phyloP scores from a whole-genome alignment of 2,329 filamentous ascomycete species.

The Diaporthe caulivora region DNA sequence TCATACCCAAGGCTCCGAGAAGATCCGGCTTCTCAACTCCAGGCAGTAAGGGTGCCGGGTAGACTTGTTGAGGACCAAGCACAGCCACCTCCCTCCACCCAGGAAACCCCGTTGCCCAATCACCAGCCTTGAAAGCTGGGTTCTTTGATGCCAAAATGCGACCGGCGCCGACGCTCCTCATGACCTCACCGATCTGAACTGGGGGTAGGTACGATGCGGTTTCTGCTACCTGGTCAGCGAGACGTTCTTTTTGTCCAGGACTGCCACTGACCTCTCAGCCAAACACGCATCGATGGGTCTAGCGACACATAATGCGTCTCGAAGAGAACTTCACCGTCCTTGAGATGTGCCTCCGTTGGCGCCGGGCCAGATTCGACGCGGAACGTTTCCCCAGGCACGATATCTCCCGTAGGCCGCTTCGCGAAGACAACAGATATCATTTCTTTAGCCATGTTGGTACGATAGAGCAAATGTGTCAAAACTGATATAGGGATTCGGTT shows the following conservation, averaged over 20 bases:
- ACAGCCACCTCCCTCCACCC: conserved; percentile 72
- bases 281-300: conserved; percentile 75
- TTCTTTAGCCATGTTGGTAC: conserved; percentile 36
- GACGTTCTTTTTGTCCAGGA: too few species aligned
- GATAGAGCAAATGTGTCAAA: too few species aligned
- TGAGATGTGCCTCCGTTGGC: conserved; percentile 59
- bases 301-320: conserved; percentile 67
- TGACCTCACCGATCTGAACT: conserved; percentile 69
- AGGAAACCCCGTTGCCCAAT: conserved; percentile 61
- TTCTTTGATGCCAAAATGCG: conserved; percentile 64
- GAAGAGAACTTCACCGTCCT: conserved; percentile 67
- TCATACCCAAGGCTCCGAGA: conserved; percentile 67
- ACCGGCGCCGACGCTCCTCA: conserved; percentile 68
- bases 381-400: conserved; percentile 77
- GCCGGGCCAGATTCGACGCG: conserved; percentile 62
- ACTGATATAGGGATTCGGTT: too few species aligned
- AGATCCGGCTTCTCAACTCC: conserved; percentile 60
- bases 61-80: conserved; percentile 56
- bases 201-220: conserved; percentile 67
- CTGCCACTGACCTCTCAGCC: conserved; percentile 61
- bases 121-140: conserved; percentile 59
- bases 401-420: conserved; percentile 70
- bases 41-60: conserved; percentile 44
- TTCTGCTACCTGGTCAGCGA: conserved; percentile 27
- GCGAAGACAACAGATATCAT: conserved; percentile 61